A percentile compares a stretch with the other conserved stretches of the same genome.
Evolutionary conservation across 176 grass and related monocot genomes (phyloP).

Genomic region (Lolium rigidum): DNA sequence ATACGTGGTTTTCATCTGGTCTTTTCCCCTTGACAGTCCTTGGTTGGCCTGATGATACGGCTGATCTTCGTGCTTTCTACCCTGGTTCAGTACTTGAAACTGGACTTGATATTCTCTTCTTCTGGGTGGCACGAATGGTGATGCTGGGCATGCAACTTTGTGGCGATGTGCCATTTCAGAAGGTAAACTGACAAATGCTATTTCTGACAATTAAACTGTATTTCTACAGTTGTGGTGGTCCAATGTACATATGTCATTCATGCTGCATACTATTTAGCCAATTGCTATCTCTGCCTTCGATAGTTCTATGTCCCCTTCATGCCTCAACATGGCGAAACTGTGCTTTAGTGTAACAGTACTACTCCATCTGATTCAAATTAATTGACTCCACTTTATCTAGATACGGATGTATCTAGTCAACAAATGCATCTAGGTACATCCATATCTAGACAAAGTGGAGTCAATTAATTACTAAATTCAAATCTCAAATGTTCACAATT

Average conservation of each 20-base stretch:
- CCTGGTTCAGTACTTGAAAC: conserved; percentile 90
- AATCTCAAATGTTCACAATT: not conserved
- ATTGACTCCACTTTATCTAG: no score
- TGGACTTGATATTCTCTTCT: conserved; percentile 91
- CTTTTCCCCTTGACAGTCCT: conserved; percentile 84
- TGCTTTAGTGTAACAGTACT: conserved; percentile 6
- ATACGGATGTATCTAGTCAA: no score
- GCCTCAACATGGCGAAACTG: not conserved
- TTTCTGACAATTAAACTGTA: conserved; percentile 2
- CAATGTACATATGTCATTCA: conserved; percentile 16
- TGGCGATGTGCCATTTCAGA: conserved; percentile 80
- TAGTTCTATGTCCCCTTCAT: not conserved
- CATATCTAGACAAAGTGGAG: no score
- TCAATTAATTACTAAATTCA: not conserved
- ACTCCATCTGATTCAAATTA: no score
- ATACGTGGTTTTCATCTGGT: conserved; percentile 95
- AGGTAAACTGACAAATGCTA: conserved; percentile 55
- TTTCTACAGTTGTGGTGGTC: not conserved
- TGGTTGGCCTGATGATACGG: conserved; percentile 81
- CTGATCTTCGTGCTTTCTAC: conserved; percentile 81
- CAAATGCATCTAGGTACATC: no score
- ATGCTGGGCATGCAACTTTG: conserved; percentile 92
- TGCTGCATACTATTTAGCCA: not conserved
- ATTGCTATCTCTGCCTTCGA: not conserved
- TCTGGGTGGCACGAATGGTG: conserved; percentile 96